Evolutionary conservation across 768 basidiomycete genomes (phyloP).

Genomic region (Daedaleopsis nitida): DNA sequence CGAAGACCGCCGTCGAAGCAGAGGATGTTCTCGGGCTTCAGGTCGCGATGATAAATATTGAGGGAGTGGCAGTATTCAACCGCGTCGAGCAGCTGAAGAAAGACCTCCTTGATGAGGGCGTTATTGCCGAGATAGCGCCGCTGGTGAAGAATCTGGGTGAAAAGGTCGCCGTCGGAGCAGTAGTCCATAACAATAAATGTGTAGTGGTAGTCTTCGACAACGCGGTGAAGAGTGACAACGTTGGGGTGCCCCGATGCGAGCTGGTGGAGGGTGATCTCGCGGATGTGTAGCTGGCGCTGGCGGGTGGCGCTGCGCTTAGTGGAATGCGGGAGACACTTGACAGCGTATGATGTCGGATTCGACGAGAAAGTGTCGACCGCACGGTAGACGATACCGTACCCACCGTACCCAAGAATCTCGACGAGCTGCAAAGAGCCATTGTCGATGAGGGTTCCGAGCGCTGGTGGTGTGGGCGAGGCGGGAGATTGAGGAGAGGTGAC

Average conservation of each 20-base stretch:
- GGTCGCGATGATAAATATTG: slow-evolving; percentile 93
- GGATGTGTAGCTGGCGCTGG: slow-evolving; percentile 76
- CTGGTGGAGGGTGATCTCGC: slow-evolving; percentile 84
- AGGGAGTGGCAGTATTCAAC: slow-evolving; percentile 91
- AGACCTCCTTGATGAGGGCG: slow-evolving; percentile 82
- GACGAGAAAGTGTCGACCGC: slow-evolving; percentile 60
- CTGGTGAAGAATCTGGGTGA: slow-evolving; percentile 82
- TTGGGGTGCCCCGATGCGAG: slow-evolving; percentile 74
- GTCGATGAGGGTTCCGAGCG: slow-evolving; percentile 82
- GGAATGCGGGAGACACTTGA: slow-evolving; percentile 83
- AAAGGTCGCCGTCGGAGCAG: slow-evolving; percentile 88
- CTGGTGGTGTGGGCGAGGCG: slow-evolving; percentile 48
- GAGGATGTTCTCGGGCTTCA: slow-evolving; percentile 96
- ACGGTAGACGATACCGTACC: slow-evolving; percentile 94
- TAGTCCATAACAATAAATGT: slow-evolving; percentile 95
- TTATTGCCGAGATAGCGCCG: slow-evolving; percentile 85
- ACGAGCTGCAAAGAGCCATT: slow-evolving; percentile 79
- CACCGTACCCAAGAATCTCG: slow-evolving; percentile 87
- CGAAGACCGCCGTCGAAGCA: slow-evolving; percentile 78
- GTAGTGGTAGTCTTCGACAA: slow-evolving; percentile 78
- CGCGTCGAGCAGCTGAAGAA: slow-evolving; percentile 91
- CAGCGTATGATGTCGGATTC: slow-evolving; percentile 70
- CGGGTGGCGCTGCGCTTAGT: slow-evolving; percentile 49
- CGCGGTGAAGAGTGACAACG: slow-evolving; percentile 87
- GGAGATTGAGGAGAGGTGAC: slow-evolving; percentile 34